Evolutionary conservation across 306 rosid genomes (phyloP).

Genomic region (Hippophae gyantsensis): DNA sequence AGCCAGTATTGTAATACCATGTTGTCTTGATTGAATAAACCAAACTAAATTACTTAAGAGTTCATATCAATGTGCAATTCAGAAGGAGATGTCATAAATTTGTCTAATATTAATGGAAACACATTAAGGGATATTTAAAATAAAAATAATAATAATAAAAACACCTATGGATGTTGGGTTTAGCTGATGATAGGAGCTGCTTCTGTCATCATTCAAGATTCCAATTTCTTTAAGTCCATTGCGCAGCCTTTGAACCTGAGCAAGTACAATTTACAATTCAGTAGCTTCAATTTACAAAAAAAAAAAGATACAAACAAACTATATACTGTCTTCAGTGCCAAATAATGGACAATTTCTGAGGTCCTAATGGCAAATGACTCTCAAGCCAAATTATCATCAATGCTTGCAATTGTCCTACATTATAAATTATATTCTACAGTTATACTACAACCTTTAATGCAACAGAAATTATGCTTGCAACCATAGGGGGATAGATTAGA

Average conservation of each 20-base stretch:
- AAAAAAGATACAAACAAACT: too few species aligned
- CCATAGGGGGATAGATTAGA: too few species aligned
- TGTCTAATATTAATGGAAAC: constrained; percentile 6
- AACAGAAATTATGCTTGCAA: too few species aligned
- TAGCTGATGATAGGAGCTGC: constrained; percentile 59
- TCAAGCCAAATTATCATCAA: too few species aligned
- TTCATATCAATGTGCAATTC: constrained; percentile 1
- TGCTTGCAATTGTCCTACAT: too few species aligned
- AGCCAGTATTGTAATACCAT: neutral
- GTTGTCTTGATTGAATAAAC: neutral
- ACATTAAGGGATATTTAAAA: constrained; percentile 1
- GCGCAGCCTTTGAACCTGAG: constrained; percentile 63
- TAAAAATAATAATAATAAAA: neutral
- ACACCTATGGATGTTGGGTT: constrained; percentile 95
- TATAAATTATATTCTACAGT: too few species aligned
- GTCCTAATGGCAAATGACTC: too few species aligned
- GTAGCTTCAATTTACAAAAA: too few species aligned
- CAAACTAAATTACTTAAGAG: constrained; percentile 11
- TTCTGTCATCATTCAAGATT: constrained; percentile 43
- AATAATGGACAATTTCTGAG: too few species aligned
- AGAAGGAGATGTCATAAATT: neutral
- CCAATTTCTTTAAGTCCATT: constrained; percentile 78
- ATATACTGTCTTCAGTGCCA: too few species aligned
- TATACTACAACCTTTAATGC: too few species aligned
- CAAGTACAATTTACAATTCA: constrained; percentile 16